Conservation (phyloP, 2,329 filamentous ascomycete genomes). For the Mariannaea sp. region DNA sequence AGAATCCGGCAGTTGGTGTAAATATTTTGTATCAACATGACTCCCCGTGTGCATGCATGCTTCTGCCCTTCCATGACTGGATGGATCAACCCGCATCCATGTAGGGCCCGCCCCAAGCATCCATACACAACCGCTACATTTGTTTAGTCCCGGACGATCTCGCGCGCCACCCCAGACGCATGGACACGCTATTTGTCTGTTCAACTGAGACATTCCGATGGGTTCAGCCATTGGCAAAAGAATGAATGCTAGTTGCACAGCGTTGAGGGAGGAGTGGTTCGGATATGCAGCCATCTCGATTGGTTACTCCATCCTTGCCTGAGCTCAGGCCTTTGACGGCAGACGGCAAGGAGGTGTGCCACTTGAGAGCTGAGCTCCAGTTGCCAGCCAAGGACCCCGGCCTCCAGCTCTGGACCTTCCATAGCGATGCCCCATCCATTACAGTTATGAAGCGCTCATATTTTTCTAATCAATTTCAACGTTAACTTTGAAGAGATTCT, state of each 20-base stretch:
- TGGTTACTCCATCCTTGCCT: constrained; percentile 2
- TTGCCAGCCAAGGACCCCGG: too few relatives aligned
- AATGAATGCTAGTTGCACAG: background rate
- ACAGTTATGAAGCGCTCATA: too few relatives aligned
- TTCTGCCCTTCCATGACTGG: background rate
- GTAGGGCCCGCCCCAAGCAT: background rate
- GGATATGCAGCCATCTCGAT: constrained; percentile 14
- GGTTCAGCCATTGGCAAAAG: constrained; percentile 4
- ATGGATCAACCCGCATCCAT: background rate
- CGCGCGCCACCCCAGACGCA: constrained; percentile 11
- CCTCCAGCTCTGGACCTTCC: too few relatives aligned
- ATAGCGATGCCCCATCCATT: too few relatives aligned
- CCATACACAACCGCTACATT: constrained; percentile 13
- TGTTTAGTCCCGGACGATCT: constrained; percentile 25
- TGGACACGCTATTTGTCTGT: background rate
- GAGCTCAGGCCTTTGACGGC: background rate
- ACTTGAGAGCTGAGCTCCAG: constrained; percentile 17
- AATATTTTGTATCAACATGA: too few relatives aligned
- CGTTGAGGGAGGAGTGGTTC: background rate
- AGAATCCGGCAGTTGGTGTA: too few relatives aligned
- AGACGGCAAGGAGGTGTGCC: constrained; percentile 13
- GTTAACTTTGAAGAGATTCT: too few relatives aligned
- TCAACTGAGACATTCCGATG: constrained; percentile 23
- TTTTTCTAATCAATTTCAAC: too few relatives aligned
- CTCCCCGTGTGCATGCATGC: background rate